A percentile compares a stretch with the other conserved stretches of the same genome.
These are phyloP conservation scores for Phytophthora pisi DNA, from an alignment of 352 stramenopile species.

Conservation along the genomic window DNA sequence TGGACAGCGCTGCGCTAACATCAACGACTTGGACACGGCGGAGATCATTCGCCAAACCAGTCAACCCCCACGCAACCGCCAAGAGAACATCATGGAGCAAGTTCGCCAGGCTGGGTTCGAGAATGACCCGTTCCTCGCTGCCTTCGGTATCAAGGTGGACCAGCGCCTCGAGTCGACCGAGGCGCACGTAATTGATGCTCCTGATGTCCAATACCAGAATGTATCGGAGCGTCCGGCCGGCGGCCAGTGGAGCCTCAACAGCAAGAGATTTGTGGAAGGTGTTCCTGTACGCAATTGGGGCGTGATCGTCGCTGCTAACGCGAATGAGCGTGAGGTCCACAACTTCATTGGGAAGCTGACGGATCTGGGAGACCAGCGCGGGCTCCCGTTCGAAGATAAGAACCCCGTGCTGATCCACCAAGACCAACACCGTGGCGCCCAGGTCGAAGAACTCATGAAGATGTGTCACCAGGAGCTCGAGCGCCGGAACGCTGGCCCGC, in stretches of 20 bases:
- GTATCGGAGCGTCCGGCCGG: conserved; percentile 62
- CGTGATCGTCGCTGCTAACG: conserved; percentile 48
- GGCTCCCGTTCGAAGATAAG: conserved; percentile 44
- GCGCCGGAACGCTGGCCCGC: conserved; percentile 18
- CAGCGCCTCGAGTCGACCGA: conserved; percentile 51
- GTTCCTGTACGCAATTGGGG: conserved; percentile 54
- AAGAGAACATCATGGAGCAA: conserved; percentile 63
- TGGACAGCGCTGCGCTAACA: conserved; percentile 70
- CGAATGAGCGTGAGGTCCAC: conserved; percentile 31
- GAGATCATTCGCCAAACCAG: conserved; percentile 80
- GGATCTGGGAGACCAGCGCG: conserved; percentile 34
- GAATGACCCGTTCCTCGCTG: conserved; percentile 62
- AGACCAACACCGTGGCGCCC: conserved; percentile 32
- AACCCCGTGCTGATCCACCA: conserved; percentile 48
- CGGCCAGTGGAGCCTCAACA: conserved; percentile 76
- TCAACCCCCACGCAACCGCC: conserved; percentile 48
- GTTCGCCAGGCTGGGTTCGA: conserved; percentile 67
- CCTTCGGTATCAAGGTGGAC: conserved; percentile 64
- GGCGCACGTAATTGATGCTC: conserved; percentile 50
- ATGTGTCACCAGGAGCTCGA: conserved; percentile 44
- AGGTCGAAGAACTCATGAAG: conserved; percentile 68
- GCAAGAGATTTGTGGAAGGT: conserved; percentile 66
- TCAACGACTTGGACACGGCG: conserved; percentile 80
- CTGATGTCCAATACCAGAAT: conserved; percentile 64
- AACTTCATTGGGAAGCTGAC: conserved; percentile 47